Evolutionary conservation across 768 basidiomycete genomes (phyloP), one percentile per base, ranked within the genome.

Genomic region (Kwoniella botswanensis): DNA sequence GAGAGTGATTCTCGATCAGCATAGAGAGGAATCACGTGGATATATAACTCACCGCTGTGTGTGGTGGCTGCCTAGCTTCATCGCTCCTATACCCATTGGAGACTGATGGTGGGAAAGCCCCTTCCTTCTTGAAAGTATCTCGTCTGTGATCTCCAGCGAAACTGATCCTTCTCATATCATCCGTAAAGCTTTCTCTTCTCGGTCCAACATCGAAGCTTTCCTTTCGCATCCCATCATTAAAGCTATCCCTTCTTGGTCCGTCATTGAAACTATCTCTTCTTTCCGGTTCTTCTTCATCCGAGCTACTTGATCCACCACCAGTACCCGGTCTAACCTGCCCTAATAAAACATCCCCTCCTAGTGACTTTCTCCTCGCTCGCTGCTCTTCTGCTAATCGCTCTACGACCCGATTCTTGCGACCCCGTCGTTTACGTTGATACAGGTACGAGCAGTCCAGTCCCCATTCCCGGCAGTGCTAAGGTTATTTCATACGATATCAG

Each of bases 401-500:
- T 4, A 76, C 72, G 4, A 74, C 75, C 18, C 60, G 53, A 55
- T 76, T 76, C 54, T 72, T 71, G 21, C 75, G 44, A 17, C 75
- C 75, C 24, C 75, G 57, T 52, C 73, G 61, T 55, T 76, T 76
- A 1, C 73, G 67, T 56, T 76, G 72, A 62, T 74, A 76, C 4
- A 71, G 58, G 43, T 76, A 76, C 6, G 70, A 71, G 53, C 75
- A 76, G 22, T 74, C 72, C n/a, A 74, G 54, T 13, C 42, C 53
- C 75, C 75, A 76, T 62, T 76, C 73, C 42, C 67, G 44, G 44
- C 75, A 76, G 43, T 76, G 70, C 75, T 76, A 41, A 17, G 6
- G 6, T 7, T 35, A 41, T 7, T 21, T 29, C 63, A 64, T 64
- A 26, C 41, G 41, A 24, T 13, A n/a, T 52, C 26, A 29, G n/a